These are phyloP conservation scores for Candida ortonii DNA, from an alignment of 805 yeast genomes.

Conservation along the genomic window DNA sequence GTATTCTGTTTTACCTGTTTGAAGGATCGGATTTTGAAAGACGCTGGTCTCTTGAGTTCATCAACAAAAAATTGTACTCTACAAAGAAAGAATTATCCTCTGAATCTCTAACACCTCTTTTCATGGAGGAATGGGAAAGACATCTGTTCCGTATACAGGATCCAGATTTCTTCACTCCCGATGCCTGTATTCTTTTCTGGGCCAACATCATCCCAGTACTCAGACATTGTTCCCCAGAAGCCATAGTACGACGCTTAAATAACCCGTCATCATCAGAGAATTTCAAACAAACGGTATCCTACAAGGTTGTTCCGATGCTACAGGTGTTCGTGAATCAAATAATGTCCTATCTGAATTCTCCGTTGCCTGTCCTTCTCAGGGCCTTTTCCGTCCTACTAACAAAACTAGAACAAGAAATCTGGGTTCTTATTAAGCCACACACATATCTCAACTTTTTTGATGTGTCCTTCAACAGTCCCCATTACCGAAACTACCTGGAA, in stretches of 20 bases:
- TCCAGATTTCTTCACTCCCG: slow-evolving; percentile 44
- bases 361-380: slow-evolving; percentile 55
- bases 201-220: slow-evolving; percentile 36
- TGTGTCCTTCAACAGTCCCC: slow-evolving; percentile 54
- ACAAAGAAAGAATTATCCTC: too few species aligned
- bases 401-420: slow-evolving; percentile 44
- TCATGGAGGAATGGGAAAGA: slow-evolving; percentile 53
- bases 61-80: too few species aligned
- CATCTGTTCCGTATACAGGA: slow-evolving; percentile 55
- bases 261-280: slow-evolving; percentile 27
- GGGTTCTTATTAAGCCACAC: slow-evolving; percentile 53
- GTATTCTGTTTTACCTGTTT: slow-evolving; percentile 50
- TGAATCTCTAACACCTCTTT: slow-evolving; percentile 33
- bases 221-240: slow-evolving; percentile 33
- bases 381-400: slow-evolving; percentile 45
- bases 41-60: too few species aligned
- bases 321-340: slow-evolving; percentile 49
- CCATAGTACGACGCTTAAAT: slow-evolving; percentile 31
- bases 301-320: slow-evolving; percentile 36
- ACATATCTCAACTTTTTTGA: slow-evolving; percentile 58
- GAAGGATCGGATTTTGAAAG: slow-evolving; percentile 49
- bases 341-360: slow-evolving; percentile 45
- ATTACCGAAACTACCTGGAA: slow-evolving; percentile 38
- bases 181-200: slow-evolving; percentile 48
- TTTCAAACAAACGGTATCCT: slow-evolving; percentile 21